Base-by-base conservation (phyloP, 164 flowering plant genomes). In the Piper longum region DNA sequence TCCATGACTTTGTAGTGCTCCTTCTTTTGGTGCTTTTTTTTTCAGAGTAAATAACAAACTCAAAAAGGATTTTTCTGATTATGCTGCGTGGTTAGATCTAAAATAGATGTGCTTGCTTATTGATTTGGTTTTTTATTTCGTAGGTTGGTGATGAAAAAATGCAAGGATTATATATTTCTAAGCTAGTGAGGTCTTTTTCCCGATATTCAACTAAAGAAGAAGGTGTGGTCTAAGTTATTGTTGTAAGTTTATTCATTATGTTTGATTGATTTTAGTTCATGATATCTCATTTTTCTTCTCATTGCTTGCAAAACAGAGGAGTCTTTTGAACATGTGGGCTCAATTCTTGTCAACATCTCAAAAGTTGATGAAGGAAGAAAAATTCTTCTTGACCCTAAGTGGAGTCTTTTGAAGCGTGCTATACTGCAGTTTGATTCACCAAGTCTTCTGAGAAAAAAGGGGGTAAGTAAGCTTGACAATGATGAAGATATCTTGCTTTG, bases 111-210 rank as follows among this genome's bases (percentile, higher is more conserved):
- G 36, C 36, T 26, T 26, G 36, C 36, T 26, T 1, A 26, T 26
- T 2, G 36, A 44, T 8, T 54, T 44, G 40, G 16, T 64, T 54
- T 7, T n/a, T 16, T 16, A 36, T 43, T 40, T 59, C 60, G 58
- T 75, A 93, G 99, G 69, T 44, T 77, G 92, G 76, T 62, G 95
- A 90, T 67, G 96, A 85, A 73, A 88, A 90, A 78, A 65, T 88
- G 76, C 84, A 79, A 57, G 97, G 99, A 61, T 71, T 88, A n/a
- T 77, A 86, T 77, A 73, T 90, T 16, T 82, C 85, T 85, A 93
- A 84, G 85, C 92, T 93, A 44, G 99, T 90, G 66, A 84, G 99
- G 75, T 90, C 95, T 67, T 93, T 93, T 59, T 90, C 96, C 72
- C 67, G 85, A 68, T 80, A 93, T 57, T 70, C 86, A 45, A 67